phyloP scores from a whole-genome alignment of 2,329 filamentous ascomycete species.

The Fusarium sarcochroum region DNA sequence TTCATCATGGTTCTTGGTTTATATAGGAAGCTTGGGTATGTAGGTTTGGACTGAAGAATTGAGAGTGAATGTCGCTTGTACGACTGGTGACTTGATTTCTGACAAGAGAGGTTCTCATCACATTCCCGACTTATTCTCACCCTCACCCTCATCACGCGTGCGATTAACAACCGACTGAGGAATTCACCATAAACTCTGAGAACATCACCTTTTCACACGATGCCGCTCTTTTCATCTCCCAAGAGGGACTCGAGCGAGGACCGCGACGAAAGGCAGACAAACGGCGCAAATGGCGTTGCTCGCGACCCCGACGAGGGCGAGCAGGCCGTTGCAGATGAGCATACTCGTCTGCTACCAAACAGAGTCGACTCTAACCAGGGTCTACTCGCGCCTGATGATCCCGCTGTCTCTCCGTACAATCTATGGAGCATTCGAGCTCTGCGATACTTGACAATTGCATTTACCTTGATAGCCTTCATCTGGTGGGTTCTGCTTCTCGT shows the following conservation, averaged over 20 bases:
- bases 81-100: conserved; percentile 11
- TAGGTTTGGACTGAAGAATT: neutral
- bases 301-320: conserved; percentile 44
- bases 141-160: neutral
- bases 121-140: neutral
- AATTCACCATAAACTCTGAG: neutral
- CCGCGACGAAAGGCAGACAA: conserved; percentile 20
- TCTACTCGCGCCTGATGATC: conserved; percentile 59
- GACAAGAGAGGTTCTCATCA: neutral
- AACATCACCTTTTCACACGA: conserved; percentile 34
- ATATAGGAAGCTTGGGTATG: conserved; percentile 31
- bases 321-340: conserved; percentile 61
- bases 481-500: conserved; percentile 96
- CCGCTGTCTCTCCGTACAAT: conserved; percentile 88
- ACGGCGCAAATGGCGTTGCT: conserved; percentile 29
- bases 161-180: neutral
- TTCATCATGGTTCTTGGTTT: conserved; percentile 31
- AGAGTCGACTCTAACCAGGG: conserved; percentile 66
- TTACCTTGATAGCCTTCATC: conserved; percentile 81
- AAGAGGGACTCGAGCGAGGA: conserved; percentile 45
- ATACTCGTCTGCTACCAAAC: conserved; percentile 78
- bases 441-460: conserved; percentile 81
- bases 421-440: conserved; percentile 89
- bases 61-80: conserved; percentile 13
- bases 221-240: conserved; percentile 53